Conservation (phyloP, 2,329 filamentous ascomycete species). For the Xylariomycetidae sp. region DNA sequence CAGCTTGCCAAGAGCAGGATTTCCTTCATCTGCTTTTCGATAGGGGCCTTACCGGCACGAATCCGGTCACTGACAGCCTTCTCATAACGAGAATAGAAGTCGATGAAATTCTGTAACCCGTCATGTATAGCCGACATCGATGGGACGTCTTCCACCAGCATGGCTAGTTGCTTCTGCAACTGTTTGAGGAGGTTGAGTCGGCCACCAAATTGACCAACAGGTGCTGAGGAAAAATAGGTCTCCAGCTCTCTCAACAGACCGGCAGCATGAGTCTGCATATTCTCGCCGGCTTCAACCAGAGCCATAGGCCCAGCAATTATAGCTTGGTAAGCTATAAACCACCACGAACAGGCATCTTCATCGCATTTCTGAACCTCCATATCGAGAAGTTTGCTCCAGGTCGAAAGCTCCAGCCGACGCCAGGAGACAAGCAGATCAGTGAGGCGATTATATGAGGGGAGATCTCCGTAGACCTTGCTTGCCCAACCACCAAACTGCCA, state of each 20-base stretch:
- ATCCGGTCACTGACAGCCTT: conserved; percentile 59
- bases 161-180: conserved; percentile 57
- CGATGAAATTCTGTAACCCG: conserved; percentile 70
- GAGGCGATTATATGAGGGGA: conserved; percentile 65
- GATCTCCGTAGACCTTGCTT: conserved; percentile 68
- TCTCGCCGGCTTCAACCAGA: conserved; percentile 51
- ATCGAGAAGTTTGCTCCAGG: conserved; percentile 85
- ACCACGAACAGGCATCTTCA: conserved; percentile 82
- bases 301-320: conserved; percentile 70
- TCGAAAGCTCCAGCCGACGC: conserved; percentile 85
- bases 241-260: conserved; percentile 71
- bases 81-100: conserved; percentile 68
- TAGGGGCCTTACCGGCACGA: conserved; percentile 56
- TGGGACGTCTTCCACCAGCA: conserved; percentile 55
- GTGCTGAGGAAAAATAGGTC: conserved; percentile 71
- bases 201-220: conserved; percentile 71
- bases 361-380: conserved; percentile 71
- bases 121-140: conserved; percentile 52
- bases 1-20: conserved; percentile 91
- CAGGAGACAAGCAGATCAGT: conserved; percentile 80
- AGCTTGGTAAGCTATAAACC: conserved; percentile 92
- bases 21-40: conserved; percentile 93
- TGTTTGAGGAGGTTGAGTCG: conserved; percentile 66
- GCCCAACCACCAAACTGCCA: conserved; percentile 88
- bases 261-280: conserved; percentile 57